Evolutionary conservation across 106 monocot genomes (phyloP), one percentile per base, ranked within the genome.

Genomic region (Alisma plantagoaquatica): DNA sequence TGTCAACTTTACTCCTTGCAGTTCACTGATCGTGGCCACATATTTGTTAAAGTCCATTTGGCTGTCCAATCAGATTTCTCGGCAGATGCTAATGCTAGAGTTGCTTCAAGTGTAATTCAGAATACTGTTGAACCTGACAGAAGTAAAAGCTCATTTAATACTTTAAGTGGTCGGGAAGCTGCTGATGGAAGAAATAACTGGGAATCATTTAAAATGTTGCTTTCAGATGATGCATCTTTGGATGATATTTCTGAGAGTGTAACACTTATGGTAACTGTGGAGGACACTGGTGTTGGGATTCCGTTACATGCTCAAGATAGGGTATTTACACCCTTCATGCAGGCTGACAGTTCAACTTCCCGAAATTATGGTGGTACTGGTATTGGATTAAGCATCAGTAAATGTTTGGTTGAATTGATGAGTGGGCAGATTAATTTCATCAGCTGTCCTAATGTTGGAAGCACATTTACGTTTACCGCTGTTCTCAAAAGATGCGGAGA

Each of bases 321-420:
- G 8, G 83, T 98, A 29, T 98, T 98, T 56, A 85, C 85, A 15
- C 96, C 96, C 19, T 98, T 98, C 51, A 98, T 98, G 96, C 96
- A 89, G 54, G 96, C 76, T 29, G 96, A 98, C 50, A 98, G 96
- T 51, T 98, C 96, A 33, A 98, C 89, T 38, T 98, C 96, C 14
- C 72, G 96, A 41, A 84, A 75, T 50, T 85, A 89, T 56, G 96
- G 96, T 29, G 96, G 96, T 56, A 98, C 96, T 19, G 96, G 96
- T 45, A 98, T 98, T 76, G 96, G 96, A 6, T 64, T 98, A 54
- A 90, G 89, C 56, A 98, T 98, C 41, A 98, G 84, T 47, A 98
- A 98, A 53, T 98, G 96, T 52, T 62, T 98, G 6, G 96, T 98
- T 32, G 96, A 98, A 73, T 57, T 98, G 46, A 98, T 98, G 96